Evolutionary conservation across 192 early-diverging fungal genomes (phyloP), one percentile per base, ranked within the genome.

Genomic region (Phlyctochytrium arcticum): DNA sequence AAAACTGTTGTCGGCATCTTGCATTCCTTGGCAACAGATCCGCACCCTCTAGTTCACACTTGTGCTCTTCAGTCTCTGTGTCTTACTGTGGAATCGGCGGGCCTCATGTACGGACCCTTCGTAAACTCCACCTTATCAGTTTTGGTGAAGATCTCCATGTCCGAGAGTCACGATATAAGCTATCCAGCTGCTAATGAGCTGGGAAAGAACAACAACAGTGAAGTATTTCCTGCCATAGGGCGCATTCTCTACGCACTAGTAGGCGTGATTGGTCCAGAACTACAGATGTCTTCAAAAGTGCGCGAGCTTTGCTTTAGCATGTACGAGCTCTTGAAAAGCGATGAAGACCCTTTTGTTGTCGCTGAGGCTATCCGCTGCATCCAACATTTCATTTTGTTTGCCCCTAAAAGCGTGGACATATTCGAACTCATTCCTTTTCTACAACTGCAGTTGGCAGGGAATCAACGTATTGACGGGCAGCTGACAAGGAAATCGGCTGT

Each of bases 21-120:
- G 57, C 85, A 94, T 17, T 93, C 94, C 2, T 82, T 99, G 29
- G 89, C 90, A 2, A 85, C 87, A 42, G 97, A 99, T 72, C 82
- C 91, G 5, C 92, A 99, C 71, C 93, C 95, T 0, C 73, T 95
- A 0, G 94, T 99, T 9, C 93, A 98, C 65, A 87, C 85, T 3
- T 99, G 95, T 93, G 94, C 95, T 0, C 65, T 97, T 12, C 82
- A 88, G 30, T 86, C 94, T 0, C 71, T 99, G 54, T 87, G 89
- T 6, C 75, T 93, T 62, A 91, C 89, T 0, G 89, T 96, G 5
- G 82, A 91, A 44, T 89, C 92, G 23, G 89, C 95, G 1, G 94
- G 95, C 0, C 72, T 89, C 24, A 94, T 95, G 91, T 99, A 91
- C 65, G 91, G 85, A 23, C 86, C 89, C 0, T 92, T 88, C 76